phyloP scores from a whole-genome alignment of 441 rosid species.

The Eruca vesicaria region DNA sequence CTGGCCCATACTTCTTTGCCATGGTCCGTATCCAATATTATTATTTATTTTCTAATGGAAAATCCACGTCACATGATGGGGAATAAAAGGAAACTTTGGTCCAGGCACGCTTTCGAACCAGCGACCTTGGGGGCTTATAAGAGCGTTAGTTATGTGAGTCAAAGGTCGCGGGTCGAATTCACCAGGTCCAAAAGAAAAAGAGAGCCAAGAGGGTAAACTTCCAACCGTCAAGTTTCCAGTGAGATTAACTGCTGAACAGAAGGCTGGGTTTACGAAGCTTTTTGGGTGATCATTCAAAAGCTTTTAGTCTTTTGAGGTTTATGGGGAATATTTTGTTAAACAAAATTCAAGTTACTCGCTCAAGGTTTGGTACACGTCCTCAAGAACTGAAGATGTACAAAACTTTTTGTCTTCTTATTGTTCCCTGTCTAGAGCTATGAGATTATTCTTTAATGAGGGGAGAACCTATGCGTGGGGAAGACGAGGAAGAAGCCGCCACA shows the following conservation, averaged over 20 bases:
- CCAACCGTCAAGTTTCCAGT: constrained; percentile 46
- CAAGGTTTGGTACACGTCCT: constrained; percentile 7
- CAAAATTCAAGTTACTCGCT: constrained; percentile 10
- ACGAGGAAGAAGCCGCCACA: constrained; percentile 22
- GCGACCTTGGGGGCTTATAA: too few species aligned
- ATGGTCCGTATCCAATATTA: neutral
- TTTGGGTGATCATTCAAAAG: constrained; percentile 33
- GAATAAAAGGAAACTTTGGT: neutral
- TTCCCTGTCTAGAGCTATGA: neutral
- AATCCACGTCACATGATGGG: neutral
- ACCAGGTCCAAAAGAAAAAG: neutral
- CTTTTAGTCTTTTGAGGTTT: neutral
- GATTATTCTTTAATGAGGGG: constrained; percentile 27
- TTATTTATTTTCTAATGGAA: neutral
- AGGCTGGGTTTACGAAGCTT: constrained; percentile 55
- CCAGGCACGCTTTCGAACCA: too few species aligned
- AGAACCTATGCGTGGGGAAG: constrained; percentile 34
- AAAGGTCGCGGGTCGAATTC: neutral
- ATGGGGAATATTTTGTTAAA: neutral
- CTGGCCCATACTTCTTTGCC: neutral
- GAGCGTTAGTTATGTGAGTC: too few species aligned
- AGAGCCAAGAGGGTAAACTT: neutral
- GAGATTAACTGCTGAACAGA: constrained; percentile 54
- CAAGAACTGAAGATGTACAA: constrained; percentile 9
- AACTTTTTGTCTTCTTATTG: constrained; percentile 4